These are phyloP conservation scores for Truncatella angustata DNA, from an alignment of 2,329 filamentous ascomycete species.

Conservation along the genomic window DNA sequence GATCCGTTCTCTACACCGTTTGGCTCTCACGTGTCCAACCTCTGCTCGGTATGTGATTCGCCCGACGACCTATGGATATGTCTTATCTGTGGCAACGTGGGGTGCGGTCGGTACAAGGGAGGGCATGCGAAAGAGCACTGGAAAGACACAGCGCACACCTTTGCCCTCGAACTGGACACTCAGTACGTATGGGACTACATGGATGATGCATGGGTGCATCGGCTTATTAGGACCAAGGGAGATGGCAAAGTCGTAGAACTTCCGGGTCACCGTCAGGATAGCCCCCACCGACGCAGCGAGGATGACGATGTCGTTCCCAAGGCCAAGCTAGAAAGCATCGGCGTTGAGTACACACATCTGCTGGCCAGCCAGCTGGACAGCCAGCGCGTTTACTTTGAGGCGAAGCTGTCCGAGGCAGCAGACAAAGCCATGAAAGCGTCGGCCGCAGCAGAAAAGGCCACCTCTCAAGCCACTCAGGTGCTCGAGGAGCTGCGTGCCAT, in stretches of 20 bases:
- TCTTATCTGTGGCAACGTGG: slow-evolving; percentile 87
- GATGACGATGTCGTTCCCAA: slow-evolving; percentile 70
- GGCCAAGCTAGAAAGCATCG: slow-evolving; percentile 71
- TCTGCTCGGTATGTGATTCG: slow-evolving; percentile 80
- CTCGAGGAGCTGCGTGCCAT: slow-evolving; percentile 50
- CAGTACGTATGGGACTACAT: slow-evolving; percentile 99
- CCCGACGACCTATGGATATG: slow-evolving; percentile 90
- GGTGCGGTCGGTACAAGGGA: slow-evolving; percentile 90
- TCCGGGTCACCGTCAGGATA: slow-evolving; percentile 50
- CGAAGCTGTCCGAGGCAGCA: slow-evolving; percentile 81
- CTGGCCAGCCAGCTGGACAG: slow-evolving; percentile 90
- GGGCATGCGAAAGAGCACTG: slow-evolving; percentile 93
- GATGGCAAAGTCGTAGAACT: slow-evolving; percentile 91
- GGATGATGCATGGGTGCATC: slow-evolving; percentile 92
- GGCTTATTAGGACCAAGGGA: slow-evolving; percentile 89
- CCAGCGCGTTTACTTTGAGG: slow-evolving; percentile 91
- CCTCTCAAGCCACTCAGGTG: slow-evolving; percentile 46
- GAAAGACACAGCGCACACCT: slow-evolving; percentile 85
- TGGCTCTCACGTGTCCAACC: slow-evolving; percentile 59
- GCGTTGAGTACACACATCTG: slow-evolving; percentile 91
- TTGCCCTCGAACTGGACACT: slow-evolving; percentile 87
- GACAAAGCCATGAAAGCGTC: slow-evolving; percentile 82
- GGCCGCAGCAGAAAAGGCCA: slow-evolving; percentile 63
- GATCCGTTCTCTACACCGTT: slow-evolving; percentile 56
- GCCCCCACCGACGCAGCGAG: slow-evolving; percentile 29